Evolutionary conservation across 768 basidiomycete genomes (phyloP).

Genomic region (Mycena olivaceomarginata): DNA sequence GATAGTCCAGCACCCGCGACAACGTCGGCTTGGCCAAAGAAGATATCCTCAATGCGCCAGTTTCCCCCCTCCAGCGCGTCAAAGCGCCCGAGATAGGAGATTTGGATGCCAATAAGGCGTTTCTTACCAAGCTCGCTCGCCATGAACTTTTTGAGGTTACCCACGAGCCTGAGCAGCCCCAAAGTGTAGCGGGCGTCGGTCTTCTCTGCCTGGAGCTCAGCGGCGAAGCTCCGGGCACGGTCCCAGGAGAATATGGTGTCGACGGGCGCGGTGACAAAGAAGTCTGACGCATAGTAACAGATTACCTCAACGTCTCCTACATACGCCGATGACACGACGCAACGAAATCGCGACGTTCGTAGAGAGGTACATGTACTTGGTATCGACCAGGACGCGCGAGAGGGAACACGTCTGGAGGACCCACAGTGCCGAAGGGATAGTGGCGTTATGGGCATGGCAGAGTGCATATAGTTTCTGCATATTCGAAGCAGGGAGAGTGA

Average conservation of each 20-base stretch:
- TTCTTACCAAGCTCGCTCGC: slow-evolving; percentile 1
- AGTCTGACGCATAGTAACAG: slow-evolving; percentile 11
- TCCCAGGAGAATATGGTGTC: slow-evolving; percentile 12
- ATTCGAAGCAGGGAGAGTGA: background rate
- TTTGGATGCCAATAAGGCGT: background rate
- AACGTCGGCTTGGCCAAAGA: slow-evolving; percentile 19
- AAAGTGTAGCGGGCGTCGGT: background rate
- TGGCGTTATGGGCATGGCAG: slow-evolving; percentile 22
- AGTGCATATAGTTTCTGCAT: background rate
- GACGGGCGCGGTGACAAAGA: background rate
- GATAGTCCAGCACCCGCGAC: slow-evolving; percentile 11
- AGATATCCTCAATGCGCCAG: slow-evolving; percentile 16
- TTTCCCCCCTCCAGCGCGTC: background rate
- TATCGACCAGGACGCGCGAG: slow-evolving; percentile 13
- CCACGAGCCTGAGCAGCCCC: slow-evolving; percentile 3
- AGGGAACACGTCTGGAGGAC: slow-evolving; percentile 1
- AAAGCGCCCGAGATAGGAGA: slow-evolving; percentile 25
- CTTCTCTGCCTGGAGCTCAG: slow-evolving; percentile 4
- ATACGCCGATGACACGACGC: slow-evolving; percentile 13
- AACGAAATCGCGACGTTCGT: slow-evolving; percentile 19
- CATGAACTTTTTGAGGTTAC: slow-evolving; percentile 3
- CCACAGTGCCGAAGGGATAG: slow-evolving; percentile 9
- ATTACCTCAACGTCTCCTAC: background rate
- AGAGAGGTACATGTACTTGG: slow-evolving; percentile 6
- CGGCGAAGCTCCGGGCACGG: slow-evolving; percentile 5